Evolutionary conservation across 805 yeast genomes (phyloP).

Genomic region (Blastobotrys americana): DNA sequence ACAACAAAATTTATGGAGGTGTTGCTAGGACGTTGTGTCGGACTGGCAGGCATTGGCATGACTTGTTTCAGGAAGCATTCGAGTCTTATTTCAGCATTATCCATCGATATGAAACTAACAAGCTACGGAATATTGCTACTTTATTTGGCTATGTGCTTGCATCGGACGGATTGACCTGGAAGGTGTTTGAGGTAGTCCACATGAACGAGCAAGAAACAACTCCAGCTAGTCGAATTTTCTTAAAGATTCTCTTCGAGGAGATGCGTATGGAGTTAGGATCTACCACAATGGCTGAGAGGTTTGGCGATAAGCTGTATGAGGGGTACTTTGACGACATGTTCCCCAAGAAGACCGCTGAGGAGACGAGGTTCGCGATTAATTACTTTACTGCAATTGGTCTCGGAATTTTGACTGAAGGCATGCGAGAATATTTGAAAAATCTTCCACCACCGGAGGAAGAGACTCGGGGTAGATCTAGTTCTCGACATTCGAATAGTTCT

Average conservation of each 20-base stretch:
- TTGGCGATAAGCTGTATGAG: slow-evolving; percentile 46
- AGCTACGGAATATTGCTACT: slow-evolving; percentile 70
- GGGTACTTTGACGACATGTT: slow-evolving; percentile 52
- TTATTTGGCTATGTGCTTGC: slow-evolving; percentile 83
- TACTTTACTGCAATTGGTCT: slow-evolving; percentile 89
- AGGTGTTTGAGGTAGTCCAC: slow-evolving; percentile 45
- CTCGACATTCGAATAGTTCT: too few relatives aligned
- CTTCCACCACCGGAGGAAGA: slow-evolving; percentile 13
- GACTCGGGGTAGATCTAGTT: slow-evolving; percentile 15
- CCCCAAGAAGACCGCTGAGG: slow-evolving; percentile 40
- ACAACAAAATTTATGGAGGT: slow-evolving; percentile 77
- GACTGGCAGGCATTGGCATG: slow-evolving; percentile 49
- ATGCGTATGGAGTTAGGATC: slow-evolving; percentile 71
- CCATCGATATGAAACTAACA: slow-evolving; percentile 63
- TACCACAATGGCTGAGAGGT: slow-evolving; percentile 39
- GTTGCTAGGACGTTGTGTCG: slow-evolving; percentile 60
- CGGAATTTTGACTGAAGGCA: slow-evolving; percentile 72
- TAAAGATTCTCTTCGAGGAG: slow-evolving; percentile 75
- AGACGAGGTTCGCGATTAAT: slow-evolving; percentile 66
- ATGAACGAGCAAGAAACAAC: slow-evolving; percentile 68
- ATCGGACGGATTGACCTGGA: slow-evolving; percentile 60
- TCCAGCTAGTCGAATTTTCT: slow-evolving; percentile 69
- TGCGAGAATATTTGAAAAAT: slow-evolving; percentile 49
- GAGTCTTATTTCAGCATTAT: slow-evolving; percentile 46
- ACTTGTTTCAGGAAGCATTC: slow-evolving; percentile 48